Evolutionary conservation across 257 asterid genomes (phyloP).

Genomic region (Knoxia roxburghii): DNA sequence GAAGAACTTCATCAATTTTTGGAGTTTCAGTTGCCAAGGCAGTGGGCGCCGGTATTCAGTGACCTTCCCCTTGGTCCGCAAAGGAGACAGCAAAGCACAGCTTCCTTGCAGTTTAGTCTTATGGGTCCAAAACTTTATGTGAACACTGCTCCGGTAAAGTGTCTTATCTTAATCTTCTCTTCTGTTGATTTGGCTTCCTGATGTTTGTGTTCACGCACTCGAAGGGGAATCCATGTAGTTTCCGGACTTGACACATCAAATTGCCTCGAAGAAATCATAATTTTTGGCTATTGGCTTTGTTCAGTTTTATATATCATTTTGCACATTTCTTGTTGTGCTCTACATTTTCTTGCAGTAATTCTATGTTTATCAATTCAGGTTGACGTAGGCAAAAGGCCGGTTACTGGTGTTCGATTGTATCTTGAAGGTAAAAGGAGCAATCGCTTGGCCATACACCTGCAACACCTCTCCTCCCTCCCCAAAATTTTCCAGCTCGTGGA

Average conservation of each 20-base stretch:
- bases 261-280: neutral
- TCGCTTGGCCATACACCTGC: conserved; percentile 87
- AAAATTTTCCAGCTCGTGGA: conserved; percentile 71
- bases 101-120: conserved; percentile 89
- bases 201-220: neutral
- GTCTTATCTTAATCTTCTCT: neutral
- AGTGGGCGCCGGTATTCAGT: conserved; percentile 95
- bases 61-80: conserved; percentile 99
- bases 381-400: conserved; percentile 91
- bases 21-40: conserved; percentile 97
- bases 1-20: conserved; percentile 98
- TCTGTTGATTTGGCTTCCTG: neutral
- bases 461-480: conserved; percentile 94
- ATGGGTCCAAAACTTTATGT: conserved; percentile 87
- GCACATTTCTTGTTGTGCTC: neutral
- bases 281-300: neutral
- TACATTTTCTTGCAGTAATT: conserved; percentile 3
- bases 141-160: conserved; percentile 63
- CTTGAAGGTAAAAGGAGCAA: conserved; percentile 96
- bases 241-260: neutral
- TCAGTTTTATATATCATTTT: neutral
- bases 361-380: conserved; percentile 44
- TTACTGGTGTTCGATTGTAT: conserved; percentile 83
- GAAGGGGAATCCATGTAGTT: neutral
- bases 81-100: conserved; percentile 60